Evolutionary conservation across 2,329 filamentous ascomycete species (phyloP).

Genomic region (Penicillium sp.): DNA sequence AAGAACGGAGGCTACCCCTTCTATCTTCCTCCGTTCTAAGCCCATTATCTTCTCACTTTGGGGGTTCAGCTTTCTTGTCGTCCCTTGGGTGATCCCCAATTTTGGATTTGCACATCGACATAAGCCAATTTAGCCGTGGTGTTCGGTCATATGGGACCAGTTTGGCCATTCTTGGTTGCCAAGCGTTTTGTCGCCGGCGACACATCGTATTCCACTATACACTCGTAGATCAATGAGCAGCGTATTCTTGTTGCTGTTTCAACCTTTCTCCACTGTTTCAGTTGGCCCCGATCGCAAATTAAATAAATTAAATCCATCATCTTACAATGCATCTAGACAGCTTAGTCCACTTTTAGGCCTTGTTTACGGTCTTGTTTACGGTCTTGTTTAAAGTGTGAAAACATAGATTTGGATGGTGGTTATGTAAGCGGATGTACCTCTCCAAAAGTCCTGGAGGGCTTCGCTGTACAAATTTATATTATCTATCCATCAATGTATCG

Average conservation of each 20-base stretch:
- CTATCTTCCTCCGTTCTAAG: conserved; percentile 84
- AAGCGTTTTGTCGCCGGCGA: conserved; percentile 11
- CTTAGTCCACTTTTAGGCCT: too few species aligned
- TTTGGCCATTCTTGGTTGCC: neutral
- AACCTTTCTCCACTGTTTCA: neutral
- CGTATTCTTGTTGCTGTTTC: neutral
- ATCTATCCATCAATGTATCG: neutral
- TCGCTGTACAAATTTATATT: neutral
- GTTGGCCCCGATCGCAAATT: neutral
- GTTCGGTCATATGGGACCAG: neutral
- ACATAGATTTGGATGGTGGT: neutral
- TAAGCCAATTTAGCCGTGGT: neutral
- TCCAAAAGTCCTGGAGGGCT: neutral
- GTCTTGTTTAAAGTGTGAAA: neutral
- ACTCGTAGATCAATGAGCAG: conserved; percentile 13
- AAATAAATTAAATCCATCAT: neutral
- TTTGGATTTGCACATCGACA: neutral
- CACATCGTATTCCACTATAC: conserved; percentile 13
- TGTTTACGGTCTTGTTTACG: too few species aligned
- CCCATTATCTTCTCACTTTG: neutral
- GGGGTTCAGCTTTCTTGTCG: neutral
- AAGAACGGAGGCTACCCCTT: conserved; percentile 98
- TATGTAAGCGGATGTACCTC: neutral
- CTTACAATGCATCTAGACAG: too few species aligned
- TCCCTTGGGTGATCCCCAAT: neutral